Conservation (phyloP, 2,329 filamentous ascomycete species). For the Diaporthe sp. region DNA sequence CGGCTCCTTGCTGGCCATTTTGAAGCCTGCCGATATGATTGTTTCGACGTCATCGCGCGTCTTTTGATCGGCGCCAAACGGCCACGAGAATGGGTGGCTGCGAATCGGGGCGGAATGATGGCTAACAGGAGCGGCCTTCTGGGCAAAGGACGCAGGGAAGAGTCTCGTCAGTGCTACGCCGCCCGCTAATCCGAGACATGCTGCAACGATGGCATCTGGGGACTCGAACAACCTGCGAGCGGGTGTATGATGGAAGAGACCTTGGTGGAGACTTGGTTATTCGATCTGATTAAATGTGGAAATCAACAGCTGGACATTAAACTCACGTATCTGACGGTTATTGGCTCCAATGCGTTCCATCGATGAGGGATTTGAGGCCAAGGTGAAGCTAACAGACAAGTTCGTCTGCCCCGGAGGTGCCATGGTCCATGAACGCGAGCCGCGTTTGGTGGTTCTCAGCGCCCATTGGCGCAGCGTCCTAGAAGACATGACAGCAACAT, state of each 20-base stretch:
- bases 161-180: background rate
- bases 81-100: background rate
- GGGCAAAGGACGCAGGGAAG: background rate
- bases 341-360: background rate
- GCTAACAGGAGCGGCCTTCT: background rate
- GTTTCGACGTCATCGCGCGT: background rate
- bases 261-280: background rate
- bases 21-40: conserved; percentile 7
- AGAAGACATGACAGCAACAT: background rate
- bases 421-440: too few relatives aligned
- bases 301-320: rapidly evolving
- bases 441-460: background rate
- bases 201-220: background rate
- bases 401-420: background rate
- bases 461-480: background rate
- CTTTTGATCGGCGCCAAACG: background rate
- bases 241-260: conserved; percentile 25
- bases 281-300: background rate
- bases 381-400: background rate
- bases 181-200: background rate
- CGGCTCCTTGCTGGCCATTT: background rate
- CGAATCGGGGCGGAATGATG: too few relatives aligned
- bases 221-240: background rate
- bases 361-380: background rate
- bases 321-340: background rate